These are phyloP conservation scores for Hymenoscyphus infarciens DNA, from an alignment of 2,329 filamentous ascomycete species.

Conservation along the genomic window DNA sequence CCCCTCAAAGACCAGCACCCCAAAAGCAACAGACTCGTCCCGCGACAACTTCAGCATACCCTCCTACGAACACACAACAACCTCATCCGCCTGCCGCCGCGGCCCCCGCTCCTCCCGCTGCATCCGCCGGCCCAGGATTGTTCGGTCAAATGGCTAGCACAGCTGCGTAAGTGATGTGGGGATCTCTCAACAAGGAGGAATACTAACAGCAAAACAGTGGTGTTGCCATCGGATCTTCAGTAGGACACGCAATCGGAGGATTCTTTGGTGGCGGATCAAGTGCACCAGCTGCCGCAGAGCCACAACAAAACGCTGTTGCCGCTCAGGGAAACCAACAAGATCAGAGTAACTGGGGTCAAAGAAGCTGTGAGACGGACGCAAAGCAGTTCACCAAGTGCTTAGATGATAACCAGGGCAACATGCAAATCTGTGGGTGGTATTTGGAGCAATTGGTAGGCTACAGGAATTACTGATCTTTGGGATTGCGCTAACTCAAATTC, in stretches of 20 bases:
- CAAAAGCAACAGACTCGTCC: slow-evolving; percentile 63
- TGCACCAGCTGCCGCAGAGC: slow-evolving; percentile 49
- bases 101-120: slow-evolving; percentile 37
- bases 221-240: slow-evolving; percentile 91
- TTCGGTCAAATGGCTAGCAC: slow-evolving; percentile 98
- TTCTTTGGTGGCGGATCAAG: slow-evolving; percentile 75
- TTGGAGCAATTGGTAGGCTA: slow-evolving; percentile 75
- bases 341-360: slow-evolving; percentile 52
- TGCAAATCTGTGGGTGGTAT: slow-evolving; percentile 98
- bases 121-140: slow-evolving; percentile 69
- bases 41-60: slow-evolving; percentile 58
- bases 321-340: slow-evolving; percentile 48
- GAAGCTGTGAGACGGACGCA: slow-evolving; percentile 75
- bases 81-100: slow-evolving; percentile 44
- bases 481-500: slow-evolving; percentile 31
- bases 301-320: slow-evolving; percentile 47
- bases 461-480: too few relatives aligned
- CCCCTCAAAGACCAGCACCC: slow-evolving; percentile 52
- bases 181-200: background rate
- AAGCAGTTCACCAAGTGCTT: slow-evolving; percentile 91
- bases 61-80: slow-evolving; percentile 49
- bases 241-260: slow-evolving; percentile 91
- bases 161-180: slow-evolving; percentile 73
- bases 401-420: slow-evolving; percentile 89
- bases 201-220: slow-evolving; percentile 56